Percentiles rank a stretch among this genome's conserved stretches.
Conservation (phyloP, 192 early-diverging fungal genomes). For the Rhizophagus sp. region DNA sequence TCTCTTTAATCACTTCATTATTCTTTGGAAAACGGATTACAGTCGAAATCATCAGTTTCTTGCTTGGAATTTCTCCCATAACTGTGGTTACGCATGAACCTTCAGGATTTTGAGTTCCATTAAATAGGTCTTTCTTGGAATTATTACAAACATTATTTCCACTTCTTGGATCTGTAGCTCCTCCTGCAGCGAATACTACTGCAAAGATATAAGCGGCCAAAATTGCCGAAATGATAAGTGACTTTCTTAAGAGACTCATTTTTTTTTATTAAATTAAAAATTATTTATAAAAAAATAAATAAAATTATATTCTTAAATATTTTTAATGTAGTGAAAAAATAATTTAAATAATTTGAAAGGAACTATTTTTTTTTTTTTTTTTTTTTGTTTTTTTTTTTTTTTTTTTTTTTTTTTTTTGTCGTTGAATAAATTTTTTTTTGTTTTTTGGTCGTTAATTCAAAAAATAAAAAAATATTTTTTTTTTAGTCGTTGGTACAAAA, state of each 20-base stretch:
- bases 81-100: background rate
- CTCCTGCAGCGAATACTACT: background rate
- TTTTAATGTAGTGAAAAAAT: too few species aligned
- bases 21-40: background rate
- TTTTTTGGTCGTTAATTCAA: too few species aligned
- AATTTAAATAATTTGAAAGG: too few species aligned
- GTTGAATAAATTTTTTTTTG: too few species aligned
- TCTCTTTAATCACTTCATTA: background rate
- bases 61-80: background rate
- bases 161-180: background rate
- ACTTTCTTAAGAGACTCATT: background rate
- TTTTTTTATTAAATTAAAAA: background rate
- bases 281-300: too few species aligned
- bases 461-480: too few species aligned
- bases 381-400: too few species aligned
- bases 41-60: background rate
- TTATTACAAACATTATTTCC: background rate
- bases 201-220: background rate
- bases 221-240: background rate
- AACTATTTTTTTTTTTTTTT: too few species aligned
- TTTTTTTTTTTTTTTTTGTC: too few species aligned
- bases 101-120: slow-evolving; percentile 4
- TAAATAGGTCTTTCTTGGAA: background rate
- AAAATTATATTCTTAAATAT: too few species aligned
- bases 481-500: too few species aligned